A percentile compares a stretch with the other conserved stretches of the same genome.
Conservation (phyloP, 257 asterid species). For the Solanum pinnatisectum region DNA sequence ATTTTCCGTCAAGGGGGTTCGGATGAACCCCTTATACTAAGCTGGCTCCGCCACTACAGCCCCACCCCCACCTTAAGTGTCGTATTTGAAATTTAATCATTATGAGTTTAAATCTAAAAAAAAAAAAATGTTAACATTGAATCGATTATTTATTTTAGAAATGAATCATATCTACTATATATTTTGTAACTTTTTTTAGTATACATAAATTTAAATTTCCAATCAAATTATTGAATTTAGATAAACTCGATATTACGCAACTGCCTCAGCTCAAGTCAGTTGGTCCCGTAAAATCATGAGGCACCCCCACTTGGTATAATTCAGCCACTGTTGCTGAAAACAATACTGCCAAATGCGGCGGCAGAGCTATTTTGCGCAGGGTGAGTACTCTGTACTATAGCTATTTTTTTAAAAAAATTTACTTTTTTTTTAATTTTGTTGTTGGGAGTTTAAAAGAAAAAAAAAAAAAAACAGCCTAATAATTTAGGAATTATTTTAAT, state of each 20-base stretch:
- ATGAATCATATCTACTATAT: background rate
- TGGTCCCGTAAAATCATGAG: background rate
- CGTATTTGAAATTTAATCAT: no score
- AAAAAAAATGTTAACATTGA: no score
- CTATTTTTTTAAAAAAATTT: no score
- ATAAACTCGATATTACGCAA: background rate
- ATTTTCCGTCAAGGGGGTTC: no score
- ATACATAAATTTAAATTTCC: fast-evolving
- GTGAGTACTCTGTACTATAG: background rate
- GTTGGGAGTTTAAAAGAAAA: background rate
- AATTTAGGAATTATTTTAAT: background rate
- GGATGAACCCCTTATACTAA: no score
- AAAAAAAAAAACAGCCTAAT: background rate
- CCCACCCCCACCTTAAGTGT: no score
- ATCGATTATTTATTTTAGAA: no score
- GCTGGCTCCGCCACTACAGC: no score
- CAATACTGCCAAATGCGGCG: background rate
- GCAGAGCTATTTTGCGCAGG: background rate
- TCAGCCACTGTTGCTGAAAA: background rate
- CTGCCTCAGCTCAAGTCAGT: background rate
- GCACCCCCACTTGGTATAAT: background rate
- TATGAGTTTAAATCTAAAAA: no score
- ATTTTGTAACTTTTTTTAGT: background rate
- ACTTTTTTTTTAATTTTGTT: background rate
- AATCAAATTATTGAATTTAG: background rate